phyloP scores from a whole-genome alignment of 805 yeast species.

The Wickerhamiella australiensis region DNA sequence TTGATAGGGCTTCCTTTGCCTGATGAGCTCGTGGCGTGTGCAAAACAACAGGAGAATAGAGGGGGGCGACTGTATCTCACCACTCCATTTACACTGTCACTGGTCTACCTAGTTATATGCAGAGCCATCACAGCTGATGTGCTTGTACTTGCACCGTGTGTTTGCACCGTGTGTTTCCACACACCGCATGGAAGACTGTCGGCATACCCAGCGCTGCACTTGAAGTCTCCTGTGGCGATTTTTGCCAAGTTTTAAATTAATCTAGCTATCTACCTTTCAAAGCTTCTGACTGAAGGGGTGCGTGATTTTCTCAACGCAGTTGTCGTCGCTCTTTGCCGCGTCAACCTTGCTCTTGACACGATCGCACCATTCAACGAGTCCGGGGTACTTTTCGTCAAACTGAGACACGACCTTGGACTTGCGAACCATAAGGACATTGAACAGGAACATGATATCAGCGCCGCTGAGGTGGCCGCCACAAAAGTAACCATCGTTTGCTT shows the following conservation, averaged over 20 bases:
- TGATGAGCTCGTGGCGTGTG: conserved; percentile 25
- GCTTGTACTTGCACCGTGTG: too few species aligned
- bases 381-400: conserved; percentile 16
- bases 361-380: conserved; percentile 16
- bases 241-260: not conserved
- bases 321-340: not conserved
- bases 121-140: too few species aligned
- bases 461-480: conserved; percentile 47
- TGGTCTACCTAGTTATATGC: too few species aligned
- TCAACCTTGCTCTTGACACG: conserved; percentile 9
- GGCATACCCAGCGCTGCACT: too few species aligned
- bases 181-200: too few species aligned
- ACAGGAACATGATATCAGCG: conserved; percentile 41
- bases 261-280: not conserved
- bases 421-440: conserved; percentile 1
- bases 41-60: too few species aligned
- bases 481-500: conserved; percentile 38
- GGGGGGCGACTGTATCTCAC: too few species aligned
- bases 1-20: conserved; percentile 80
- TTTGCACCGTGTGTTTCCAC: too few species aligned
- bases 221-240: too few species aligned
- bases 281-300: not conserved
- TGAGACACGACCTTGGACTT: not conserved
- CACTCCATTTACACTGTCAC: too few species aligned
- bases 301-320: not conserved